These are phyloP conservation scores for Candida bentonensis DNA, from an alignment of 805 yeast species.

Conservation along the genomic window DNA sequence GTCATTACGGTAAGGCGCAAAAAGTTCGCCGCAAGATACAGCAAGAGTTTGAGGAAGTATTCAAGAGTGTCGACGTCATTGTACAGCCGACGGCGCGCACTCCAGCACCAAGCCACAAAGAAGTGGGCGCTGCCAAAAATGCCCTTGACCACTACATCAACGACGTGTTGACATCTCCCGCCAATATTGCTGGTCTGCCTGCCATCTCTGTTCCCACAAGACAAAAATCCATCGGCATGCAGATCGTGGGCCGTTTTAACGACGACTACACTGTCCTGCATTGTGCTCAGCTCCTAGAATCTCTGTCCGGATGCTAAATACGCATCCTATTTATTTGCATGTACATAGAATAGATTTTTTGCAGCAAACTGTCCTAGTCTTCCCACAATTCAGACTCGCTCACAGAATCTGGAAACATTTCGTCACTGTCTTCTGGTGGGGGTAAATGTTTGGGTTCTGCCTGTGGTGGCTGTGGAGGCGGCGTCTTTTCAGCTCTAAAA, in stretches of 20 bases:
- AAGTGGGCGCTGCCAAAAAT: slow-evolving; percentile 24
- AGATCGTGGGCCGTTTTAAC: slow-evolving; percentile 76
- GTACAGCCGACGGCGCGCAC: slow-evolving; percentile 59
- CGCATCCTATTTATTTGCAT: background rate
- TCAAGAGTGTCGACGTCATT: slow-evolving; percentile 54
- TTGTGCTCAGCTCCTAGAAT: slow-evolving; percentile 16
- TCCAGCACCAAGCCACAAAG: slow-evolving; percentile 38
- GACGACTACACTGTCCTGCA: slow-evolving; percentile 53
- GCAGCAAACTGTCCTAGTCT: background rate
- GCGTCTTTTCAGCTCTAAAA: no score
- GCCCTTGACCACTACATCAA: slow-evolving; percentile 56
- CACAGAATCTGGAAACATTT: slow-evolving; percentile 1
- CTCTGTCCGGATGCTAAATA: background rate
- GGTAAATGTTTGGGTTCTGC: background rate
- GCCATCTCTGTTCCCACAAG: slow-evolving; percentile 60
- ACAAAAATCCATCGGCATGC: slow-evolving; percentile 48
- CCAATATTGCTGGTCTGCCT: slow-evolving; percentile 86
- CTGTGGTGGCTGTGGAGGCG: no score
- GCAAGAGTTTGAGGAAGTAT: slow-evolving; percentile 51
- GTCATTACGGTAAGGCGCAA: slow-evolving; percentile 68
- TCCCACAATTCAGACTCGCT: slow-evolving; percentile 1
- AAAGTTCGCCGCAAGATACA: slow-evolving; percentile 45
- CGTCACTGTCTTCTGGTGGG: background rate
- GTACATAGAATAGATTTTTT: background rate
- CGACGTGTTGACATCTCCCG: slow-evolving; percentile 80